A percentile compares a stretch with the other conserved stretches of the same genome.
These are phyloP conservation scores for Auricularia heimuer DNA, from an alignment of 768 basidiomycete genomes.

Conservation along the genomic window DNA sequence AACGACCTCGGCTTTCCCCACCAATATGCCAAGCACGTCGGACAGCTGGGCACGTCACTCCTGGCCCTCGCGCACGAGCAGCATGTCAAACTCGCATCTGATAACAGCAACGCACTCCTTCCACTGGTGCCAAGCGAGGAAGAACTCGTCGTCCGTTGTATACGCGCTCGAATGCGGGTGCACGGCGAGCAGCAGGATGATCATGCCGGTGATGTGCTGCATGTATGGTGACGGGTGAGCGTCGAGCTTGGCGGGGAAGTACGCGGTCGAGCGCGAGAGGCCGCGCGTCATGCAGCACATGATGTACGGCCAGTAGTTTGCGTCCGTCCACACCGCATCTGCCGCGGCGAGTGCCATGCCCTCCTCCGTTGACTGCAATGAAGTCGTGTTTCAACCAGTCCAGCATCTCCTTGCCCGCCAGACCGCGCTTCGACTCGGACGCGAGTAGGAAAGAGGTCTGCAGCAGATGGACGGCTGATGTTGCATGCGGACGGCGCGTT, in stretches of 20 bases:
- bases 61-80: conserved; percentile 61
- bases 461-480: conserved; percentile 68
- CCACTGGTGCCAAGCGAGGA: conserved; percentile 65
- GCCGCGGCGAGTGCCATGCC: conserved; percentile 65
- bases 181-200: conserved; percentile 55
- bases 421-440: conserved; percentile 68
- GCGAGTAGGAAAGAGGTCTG: conserved; percentile 75
- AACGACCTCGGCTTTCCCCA: conserved; percentile 66
- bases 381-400: conserved; percentile 96
- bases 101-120: conserved; percentile 62
- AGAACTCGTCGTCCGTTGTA: conserved; percentile 74
- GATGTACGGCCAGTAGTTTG: conserved; percentile 69
- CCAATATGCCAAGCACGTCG: conserved; percentile 71
- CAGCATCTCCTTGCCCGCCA: conserved; percentile 87
- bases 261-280: conserved; percentile 68
- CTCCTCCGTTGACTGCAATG: conserved; percentile 79
- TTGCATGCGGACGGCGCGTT: conserved; percentile 10
- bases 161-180: conserved; percentile 68
- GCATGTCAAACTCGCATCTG: conserved; percentile 61
- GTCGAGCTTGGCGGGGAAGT: conserved; percentile 67
- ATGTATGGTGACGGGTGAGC: conserved; percentile 63
- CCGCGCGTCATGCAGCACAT: conserved; percentile 74
- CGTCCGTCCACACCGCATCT: conserved; percentile 70
- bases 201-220: conserved; percentile 49
- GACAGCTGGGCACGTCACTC: conserved; percentile 79